A percentile compares a stretch with the other conserved stretches of the same genome.
These are phyloP conservation scores for Lojkania enalia DNA, from an alignment of 2,329 filamentous ascomycete genomes.

Conservation along the genomic window DNA sequence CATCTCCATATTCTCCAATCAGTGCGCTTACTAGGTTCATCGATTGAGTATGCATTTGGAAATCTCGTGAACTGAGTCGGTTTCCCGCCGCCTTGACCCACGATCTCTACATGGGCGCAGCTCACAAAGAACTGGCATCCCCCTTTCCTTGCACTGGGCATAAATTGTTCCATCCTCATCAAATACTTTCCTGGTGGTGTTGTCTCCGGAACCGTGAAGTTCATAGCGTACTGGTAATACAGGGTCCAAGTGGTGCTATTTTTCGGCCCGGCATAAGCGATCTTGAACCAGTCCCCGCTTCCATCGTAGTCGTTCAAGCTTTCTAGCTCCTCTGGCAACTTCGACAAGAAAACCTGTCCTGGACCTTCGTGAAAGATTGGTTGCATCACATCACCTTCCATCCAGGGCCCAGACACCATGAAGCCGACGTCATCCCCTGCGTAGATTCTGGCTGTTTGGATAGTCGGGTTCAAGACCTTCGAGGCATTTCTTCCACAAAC, in stretches of 20 bases:
- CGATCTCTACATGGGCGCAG: conserved; percentile 24
- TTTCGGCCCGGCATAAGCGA: conserved; percentile 14
- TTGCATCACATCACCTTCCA: not conserved
- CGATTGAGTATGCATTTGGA: conserved; percentile 15
- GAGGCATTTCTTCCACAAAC: conserved; percentile 17
- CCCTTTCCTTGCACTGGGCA: conserved; percentile 5
- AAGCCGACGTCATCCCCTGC: conserved; percentile 19
- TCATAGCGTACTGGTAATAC: conserved; percentile 7
- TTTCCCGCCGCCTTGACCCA: conserved; percentile 9
- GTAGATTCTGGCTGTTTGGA: conserved; percentile 20
- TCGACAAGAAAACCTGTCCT: conserved; percentile 3
- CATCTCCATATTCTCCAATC: not conserved
- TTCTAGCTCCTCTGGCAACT: conserved; percentile 4
- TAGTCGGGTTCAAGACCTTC: conserved; percentile 16
- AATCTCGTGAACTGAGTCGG: conserved; percentile 16
- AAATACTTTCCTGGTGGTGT: conserved; percentile 25
- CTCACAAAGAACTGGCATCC: conserved; percentile 21
- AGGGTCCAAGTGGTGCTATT: conserved; percentile 14
- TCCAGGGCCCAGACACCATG: conserved; percentile 4
- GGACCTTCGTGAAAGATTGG: conserved; percentile 2
- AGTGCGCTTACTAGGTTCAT: too few species aligned
- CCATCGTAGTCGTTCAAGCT: conserved; percentile 7
- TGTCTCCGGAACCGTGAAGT: conserved; percentile 18
- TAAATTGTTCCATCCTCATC: conserved; percentile 22
- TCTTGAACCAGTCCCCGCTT: conserved; percentile 11